Evolutionary conservation across 176 grass and related monocot genomes (phyloP).

Genomic region (Ampelocalamus luodianensis): DNA sequence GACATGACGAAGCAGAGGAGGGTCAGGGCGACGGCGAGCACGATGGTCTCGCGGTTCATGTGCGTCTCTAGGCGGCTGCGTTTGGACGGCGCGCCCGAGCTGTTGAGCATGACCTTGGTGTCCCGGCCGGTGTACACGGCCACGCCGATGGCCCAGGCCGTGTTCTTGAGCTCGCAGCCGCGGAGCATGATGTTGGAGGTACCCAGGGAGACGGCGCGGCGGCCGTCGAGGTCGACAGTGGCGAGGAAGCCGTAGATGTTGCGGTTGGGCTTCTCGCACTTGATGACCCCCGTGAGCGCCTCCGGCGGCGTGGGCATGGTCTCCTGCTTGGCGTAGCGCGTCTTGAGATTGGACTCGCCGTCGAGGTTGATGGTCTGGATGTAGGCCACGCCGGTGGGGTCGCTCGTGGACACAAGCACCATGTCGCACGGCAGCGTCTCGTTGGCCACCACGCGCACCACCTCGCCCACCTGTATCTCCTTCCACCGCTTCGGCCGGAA

Average conservation of each 20-base stretch:
- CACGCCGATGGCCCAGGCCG: slow-evolving; percentile 67
- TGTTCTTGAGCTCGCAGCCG: slow-evolving; percentile 95
- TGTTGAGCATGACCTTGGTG: slow-evolving; percentile 98
- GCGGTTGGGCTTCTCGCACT: slow-evolving; percentile 84
- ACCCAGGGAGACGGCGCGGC: slow-evolving; percentile 67
- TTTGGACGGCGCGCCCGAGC: slow-evolving; percentile 85
- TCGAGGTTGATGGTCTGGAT: slow-evolving; percentile 98
- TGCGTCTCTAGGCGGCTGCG: slow-evolving; percentile 82
- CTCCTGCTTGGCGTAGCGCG: slow-evolving; percentile 88
- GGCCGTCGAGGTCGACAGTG: slow-evolving; percentile 62
- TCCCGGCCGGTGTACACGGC: slow-evolving; percentile 90
- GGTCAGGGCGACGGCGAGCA: slow-evolving; percentile 52
- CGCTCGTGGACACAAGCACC: slow-evolving; percentile 85
- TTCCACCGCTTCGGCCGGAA: slow-evolving; percentile 77
- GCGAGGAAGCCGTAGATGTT: slow-evolving; percentile 95
- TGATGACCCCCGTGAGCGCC: slow-evolving; percentile 59
- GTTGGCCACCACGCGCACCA: slow-evolving; percentile 59
- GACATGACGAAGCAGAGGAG: slow-evolving; percentile 59
- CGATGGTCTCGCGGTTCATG: slow-evolving; percentile 81
- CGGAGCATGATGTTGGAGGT: slow-evolving; percentile 84
- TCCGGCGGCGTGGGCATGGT: slow-evolving; percentile 49
- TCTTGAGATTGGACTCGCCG: slow-evolving; percentile 98
- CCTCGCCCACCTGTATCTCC: slow-evolving; percentile 72
- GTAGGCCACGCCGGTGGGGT: slow-evolving; percentile 85
- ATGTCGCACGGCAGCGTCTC: slow-evolving; percentile 95